A percentile compares a stretch with the other conserved stretches of the same genome.
Evolutionary conservation across 1,139 yeast species (phyloP).

Genomic region (Ogataea hybrid): DNA sequence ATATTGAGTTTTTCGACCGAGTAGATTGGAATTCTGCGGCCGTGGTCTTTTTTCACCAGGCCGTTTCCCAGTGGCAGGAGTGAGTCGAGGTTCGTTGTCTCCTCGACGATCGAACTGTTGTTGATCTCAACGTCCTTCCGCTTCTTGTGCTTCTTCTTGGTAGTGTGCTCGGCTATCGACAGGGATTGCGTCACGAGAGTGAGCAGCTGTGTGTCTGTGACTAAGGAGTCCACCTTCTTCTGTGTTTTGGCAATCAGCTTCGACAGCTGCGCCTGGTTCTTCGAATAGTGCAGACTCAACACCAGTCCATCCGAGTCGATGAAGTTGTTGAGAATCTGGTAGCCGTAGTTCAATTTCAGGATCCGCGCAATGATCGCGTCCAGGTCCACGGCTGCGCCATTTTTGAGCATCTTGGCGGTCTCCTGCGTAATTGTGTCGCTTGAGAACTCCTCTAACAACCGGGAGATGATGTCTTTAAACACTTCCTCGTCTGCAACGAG

Average conservation of each 20-base stretch:
- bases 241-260: slow-evolving; percentile 46
- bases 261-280: slow-evolving; percentile 49
- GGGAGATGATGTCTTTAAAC: slow-evolving; percentile 63
- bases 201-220: slow-evolving; percentile 51
- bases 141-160: slow-evolving; percentile 19
- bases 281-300: slow-evolving; percentile 40
- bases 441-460: slow-evolving; percentile 63
- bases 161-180: slow-evolving; percentile 24
- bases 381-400: slow-evolving; percentile 31
- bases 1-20: slow-evolving; percentile 50
- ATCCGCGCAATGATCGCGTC: slow-evolving; percentile 44
- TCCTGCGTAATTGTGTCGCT: slow-evolving; percentile 45
- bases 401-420: slow-evolving; percentile 32
- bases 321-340: slow-evolving; percentile 58
- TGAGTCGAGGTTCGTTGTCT: slow-evolving; percentile 36
- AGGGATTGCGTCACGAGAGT: slow-evolving; percentile 47
- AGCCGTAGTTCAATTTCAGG: slow-evolving; percentile 47
- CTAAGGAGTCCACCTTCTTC: slow-evolving; percentile 47
- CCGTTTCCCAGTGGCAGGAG: slow-evolving; percentile 4
- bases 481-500: slow-evolving; percentile 53
- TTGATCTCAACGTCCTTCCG: slow-evolving; percentile 19
- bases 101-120: slow-evolving; percentile 25
- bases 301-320: slow-evolving; percentile 75
- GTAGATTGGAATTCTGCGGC: slow-evolving; percentile 47
- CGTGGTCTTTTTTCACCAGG: slow-evolving; percentile 18